phyloP scores from a whole-genome alignment of 768 basidiomycete species.

The Psilocybe azurescens region DNA sequence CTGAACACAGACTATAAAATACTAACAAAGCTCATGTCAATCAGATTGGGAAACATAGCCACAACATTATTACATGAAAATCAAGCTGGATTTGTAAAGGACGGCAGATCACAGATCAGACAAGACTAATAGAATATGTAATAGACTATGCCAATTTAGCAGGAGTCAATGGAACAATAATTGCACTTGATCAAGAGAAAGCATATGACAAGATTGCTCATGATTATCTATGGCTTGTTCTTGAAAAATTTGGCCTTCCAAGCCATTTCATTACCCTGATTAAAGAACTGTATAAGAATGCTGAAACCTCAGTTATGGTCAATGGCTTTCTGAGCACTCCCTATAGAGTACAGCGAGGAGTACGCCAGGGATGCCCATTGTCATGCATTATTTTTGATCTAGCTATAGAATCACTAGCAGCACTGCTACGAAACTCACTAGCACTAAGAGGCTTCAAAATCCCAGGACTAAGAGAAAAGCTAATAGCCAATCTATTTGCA shows the following conservation, averaged over 20 bases:
- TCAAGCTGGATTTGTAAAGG: slow-evolving; percentile 46
- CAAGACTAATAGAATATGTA: slow-evolving; percentile 30
- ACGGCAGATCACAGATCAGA: slow-evolving; percentile 36
- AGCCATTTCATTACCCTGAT: slow-evolving; percentile 29
- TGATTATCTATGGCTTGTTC: slow-evolving; percentile 29
- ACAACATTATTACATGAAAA: slow-evolving; percentile 30
- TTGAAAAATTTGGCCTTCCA: slow-evolving; percentile 29
- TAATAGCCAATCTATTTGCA: slow-evolving; percentile 40
- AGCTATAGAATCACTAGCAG: slow-evolving; percentile 43
- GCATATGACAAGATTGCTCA: slow-evolving; percentile 41
- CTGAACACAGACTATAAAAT: slow-evolving; percentile 42
- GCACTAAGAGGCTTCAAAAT: slow-evolving; percentile 29
- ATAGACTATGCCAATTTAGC: slow-evolving; percentile 23
- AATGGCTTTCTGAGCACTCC: slow-evolving; percentile 35
- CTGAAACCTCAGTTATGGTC: slow-evolving; percentile 35
- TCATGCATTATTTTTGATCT: slow-evolving; percentile 44
- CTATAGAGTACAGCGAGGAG: slow-evolving; percentile 36
- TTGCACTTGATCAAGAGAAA: slow-evolving; percentile 42
- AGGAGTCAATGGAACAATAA: slow-evolving; percentile 29
- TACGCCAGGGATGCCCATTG: slow-evolving; percentile 39
- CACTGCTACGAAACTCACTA: slow-evolving; percentile 31
- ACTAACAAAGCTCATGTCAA: slow-evolving; percentile 30
- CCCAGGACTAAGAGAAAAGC: slow-evolving; percentile 16
- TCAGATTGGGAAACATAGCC: slow-evolving; percentile 22
- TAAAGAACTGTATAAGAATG: slow-evolving; percentile 31